phyloP scores from a whole-genome alignment of 306 rosid species.

The Acmispon strigosus region DNA sequence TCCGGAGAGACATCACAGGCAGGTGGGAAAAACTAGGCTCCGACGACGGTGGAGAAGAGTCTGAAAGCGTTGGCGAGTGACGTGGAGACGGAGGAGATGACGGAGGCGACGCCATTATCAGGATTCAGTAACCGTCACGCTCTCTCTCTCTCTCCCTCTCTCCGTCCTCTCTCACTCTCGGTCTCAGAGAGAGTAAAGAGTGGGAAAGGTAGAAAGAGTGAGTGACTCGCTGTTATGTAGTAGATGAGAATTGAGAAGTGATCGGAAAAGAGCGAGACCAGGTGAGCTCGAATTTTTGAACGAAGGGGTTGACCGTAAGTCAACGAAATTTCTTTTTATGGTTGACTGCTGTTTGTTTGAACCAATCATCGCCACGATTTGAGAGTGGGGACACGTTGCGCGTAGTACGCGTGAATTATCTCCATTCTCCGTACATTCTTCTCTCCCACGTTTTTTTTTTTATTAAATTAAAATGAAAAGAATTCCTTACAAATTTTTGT shows the following conservation, averaged over 20 bases:
- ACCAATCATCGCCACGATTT: constrained; percentile 7
- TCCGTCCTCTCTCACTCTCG: too few relatives aligned
- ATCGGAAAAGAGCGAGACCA: constrained; percentile 4
- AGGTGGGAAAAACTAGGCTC: constrained; percentile 44
- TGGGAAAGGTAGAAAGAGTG: background rate
- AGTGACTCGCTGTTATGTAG: background rate
- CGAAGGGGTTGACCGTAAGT: background rate
- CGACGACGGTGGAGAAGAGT: constrained; percentile 20
- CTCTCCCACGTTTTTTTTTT: background rate
- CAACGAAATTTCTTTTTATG: background rate
- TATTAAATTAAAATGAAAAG: too few relatives aligned
- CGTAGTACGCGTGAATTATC: background rate
- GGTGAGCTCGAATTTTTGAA: background rate
- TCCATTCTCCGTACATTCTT: background rate
- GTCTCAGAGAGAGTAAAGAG: background rate
- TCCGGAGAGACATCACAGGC: constrained; percentile 54
- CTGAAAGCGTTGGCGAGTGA: too few relatives aligned
- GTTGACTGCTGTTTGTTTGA: background rate
- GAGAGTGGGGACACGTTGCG: background rate
- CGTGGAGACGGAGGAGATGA: constrained; percentile 3
- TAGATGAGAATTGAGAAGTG: background rate
- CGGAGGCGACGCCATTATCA: constrained; percentile 45
- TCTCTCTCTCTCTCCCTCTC: background rate
- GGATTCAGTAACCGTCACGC: background rate
- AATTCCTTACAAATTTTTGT: too few relatives aligned